A percentile compares a stretch with the other conserved stretches of the same genome.
Evolutionary conservation across 2,329 filamentous ascomycete genomes (phyloP).

Genomic region (Lomentospora prolificans): DNA sequence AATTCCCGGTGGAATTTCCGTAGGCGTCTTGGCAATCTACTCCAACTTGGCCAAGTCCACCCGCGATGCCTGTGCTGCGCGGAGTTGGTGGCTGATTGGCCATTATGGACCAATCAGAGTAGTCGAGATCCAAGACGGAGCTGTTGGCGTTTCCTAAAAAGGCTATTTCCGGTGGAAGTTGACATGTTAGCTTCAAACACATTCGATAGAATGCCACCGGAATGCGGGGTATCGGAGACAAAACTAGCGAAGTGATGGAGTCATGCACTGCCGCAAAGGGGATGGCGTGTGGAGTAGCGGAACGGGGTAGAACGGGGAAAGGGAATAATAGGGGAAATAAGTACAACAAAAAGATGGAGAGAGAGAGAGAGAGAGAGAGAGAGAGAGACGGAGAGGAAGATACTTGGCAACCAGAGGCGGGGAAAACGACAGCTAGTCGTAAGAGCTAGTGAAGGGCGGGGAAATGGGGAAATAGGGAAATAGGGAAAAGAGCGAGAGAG

Average conservation of each 20-base stretch:
- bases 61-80: neutral
- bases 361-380: neutral
- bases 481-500: neutral
- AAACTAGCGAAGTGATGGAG: neutral
- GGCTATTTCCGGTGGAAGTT: constrained; percentile 2
- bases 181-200: neutral
- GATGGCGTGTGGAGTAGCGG: neutral
- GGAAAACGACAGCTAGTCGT: too few relatives aligned
- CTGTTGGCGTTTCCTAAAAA: constrained; percentile 1
- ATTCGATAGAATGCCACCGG: neutral
- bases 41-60: neutral
- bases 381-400: neutral
- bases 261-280: neutral
- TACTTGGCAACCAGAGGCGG: neutral
- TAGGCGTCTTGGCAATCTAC: neutral
- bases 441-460: too few relatives aligned
- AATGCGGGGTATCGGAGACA: neutral
- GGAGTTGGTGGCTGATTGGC: neutral
- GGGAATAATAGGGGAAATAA: neutral
- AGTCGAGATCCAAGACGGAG: neutral
- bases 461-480: neutral
- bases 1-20: neutral
- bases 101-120: neutral
- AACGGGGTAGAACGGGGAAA: neutral
- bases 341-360: neutral